Evolutionary conservation across 1,139 yeast species (phyloP).

Genomic region (Candida glucosophila): DNA sequence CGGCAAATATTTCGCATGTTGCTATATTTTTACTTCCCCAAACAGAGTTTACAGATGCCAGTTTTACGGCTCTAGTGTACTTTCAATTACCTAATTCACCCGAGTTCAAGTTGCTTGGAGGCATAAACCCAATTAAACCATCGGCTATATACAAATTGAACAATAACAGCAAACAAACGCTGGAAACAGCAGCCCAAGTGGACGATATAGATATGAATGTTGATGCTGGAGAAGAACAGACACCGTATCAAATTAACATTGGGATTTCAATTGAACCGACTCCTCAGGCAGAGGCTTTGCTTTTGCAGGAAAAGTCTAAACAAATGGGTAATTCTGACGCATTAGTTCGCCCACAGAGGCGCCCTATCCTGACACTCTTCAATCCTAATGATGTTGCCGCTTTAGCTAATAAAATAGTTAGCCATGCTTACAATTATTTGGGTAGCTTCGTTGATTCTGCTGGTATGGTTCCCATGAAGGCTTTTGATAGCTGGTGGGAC

Average conservation of each 20-base stretch:
- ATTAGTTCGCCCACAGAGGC: constrained; percentile 12
- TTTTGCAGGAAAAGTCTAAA: constrained; percentile 29
- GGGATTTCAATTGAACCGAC: constrained; percentile 88
- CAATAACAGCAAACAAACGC: constrained; percentile 18
- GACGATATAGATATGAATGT: constrained; percentile 19
- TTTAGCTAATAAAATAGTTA: constrained; percentile 80
- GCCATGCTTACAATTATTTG: constrained; percentile 83
- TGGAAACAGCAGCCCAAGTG: constrained; percentile 10
- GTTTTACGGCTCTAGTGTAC: constrained; percentile 75
- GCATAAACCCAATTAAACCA: constrained; percentile 67
- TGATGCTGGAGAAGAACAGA: constrained; percentile 29
- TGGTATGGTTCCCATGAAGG: constrained; percentile 81
- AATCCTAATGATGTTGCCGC: constrained; percentile 29
- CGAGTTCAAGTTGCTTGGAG: constrained; percentile 75
- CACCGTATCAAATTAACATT: constrained; percentile 38
- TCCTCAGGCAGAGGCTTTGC: constrained; percentile 44
- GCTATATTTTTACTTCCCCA: constrained; percentile 74
- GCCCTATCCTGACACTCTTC: constrained; percentile 7
- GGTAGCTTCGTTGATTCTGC: constrained; percentile 72
- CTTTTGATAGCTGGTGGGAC: constrained; percentile 94
- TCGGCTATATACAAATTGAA: constrained; percentile 85
- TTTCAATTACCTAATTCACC: constrained; percentile 66
- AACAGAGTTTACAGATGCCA: constrained; percentile 50
- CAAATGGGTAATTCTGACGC: constrained; percentile 12
- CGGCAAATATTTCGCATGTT: constrained; percentile 59